Evolutionary conservation across 805 yeast genomes (phyloP).

Genomic region (Metschnikowia amazonensis): DNA sequence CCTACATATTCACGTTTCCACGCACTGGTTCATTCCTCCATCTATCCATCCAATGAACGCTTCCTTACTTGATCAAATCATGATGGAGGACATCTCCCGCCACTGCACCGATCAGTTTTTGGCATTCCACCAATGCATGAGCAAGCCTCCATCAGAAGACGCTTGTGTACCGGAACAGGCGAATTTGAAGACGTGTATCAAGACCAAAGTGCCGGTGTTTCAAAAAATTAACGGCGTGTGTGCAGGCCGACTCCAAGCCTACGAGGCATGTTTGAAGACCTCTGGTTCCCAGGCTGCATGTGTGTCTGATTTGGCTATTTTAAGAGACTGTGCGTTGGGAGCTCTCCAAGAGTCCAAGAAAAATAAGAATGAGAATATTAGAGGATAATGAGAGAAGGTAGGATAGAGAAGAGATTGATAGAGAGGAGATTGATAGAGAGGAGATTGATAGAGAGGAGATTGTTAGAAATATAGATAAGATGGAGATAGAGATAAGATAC

Average conservation of each 20-base stretch:
- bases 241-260: constrained; percentile 51
- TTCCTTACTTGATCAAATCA: constrained; percentile 56
- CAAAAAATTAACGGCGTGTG: constrained; percentile 64
- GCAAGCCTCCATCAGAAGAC: constrained; percentile 48
- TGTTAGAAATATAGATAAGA: too few species aligned
- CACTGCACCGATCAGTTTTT: constrained; percentile 72
- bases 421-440: too few species aligned
- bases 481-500: too few species aligned
- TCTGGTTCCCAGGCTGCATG: constrained; percentile 48
- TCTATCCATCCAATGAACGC: constrained; percentile 9
- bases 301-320: constrained; percentile 45
- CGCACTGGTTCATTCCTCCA: too few species aligned
- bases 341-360: constrained; percentile 6
- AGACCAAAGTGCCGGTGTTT: constrained; percentile 63
- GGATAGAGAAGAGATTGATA: too few species aligned
- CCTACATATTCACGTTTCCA: too few species aligned
- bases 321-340: constrained; percentile 59
- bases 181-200: constrained; percentile 60
- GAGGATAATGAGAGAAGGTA: too few species aligned
- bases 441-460: too few species aligned
- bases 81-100: constrained; percentile 74
- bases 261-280: constrained; percentile 62
- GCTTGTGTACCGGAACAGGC: constrained; percentile 56
- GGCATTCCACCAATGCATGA: constrained; percentile 69
- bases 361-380: too few species aligned